A percentile compares a stretch with the other conserved stretches of the same genome.
These are phyloP conservation scores for Trametes cinnabarina DNA, from an alignment of 768 basidiomycete genomes.

Conservation along the genomic window DNA sequence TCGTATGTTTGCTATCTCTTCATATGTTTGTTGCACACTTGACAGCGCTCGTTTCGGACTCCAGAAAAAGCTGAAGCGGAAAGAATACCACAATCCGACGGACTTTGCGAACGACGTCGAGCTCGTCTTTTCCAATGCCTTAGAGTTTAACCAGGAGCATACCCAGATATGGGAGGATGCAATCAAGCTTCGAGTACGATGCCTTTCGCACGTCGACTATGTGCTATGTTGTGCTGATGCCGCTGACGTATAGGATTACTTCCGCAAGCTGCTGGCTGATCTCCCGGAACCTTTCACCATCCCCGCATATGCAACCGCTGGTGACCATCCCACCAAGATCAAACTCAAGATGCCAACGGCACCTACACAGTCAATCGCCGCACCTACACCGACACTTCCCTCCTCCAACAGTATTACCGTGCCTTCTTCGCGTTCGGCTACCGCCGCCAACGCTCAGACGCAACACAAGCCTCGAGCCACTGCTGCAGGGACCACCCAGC, in stretches of 20 bases:
- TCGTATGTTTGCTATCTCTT: constrained; percentile 45
- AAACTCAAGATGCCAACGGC: constrained; percentile 64
- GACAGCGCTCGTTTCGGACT: not conserved
- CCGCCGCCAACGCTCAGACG: not conserved
- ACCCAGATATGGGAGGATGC: constrained; percentile 84
- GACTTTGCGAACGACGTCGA: constrained; percentile 87
- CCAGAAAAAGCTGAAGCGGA: constrained; percentile 79
- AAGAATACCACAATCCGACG: constrained; percentile 64
- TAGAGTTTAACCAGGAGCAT: constrained; percentile 84
- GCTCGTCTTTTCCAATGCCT: constrained; percentile 86
- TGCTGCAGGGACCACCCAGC: not conserved
- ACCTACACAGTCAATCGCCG: constrained; percentile 28
- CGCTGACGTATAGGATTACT: constrained; percentile 53
- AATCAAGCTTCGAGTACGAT: constrained; percentile 55
- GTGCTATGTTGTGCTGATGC: not conserved
- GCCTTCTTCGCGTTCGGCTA: not conserved
- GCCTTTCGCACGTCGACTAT: not conserved
- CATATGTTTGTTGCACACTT: not conserved
- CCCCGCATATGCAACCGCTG: constrained; percentile 46
- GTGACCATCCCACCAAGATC: constrained; percentile 58
- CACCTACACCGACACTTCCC: constrained; percentile 10
- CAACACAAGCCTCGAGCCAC: not conserved
- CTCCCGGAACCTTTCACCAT: constrained; percentile 67
- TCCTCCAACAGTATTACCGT: constrained; percentile 11
- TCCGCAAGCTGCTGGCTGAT: constrained; percentile 75